Evolutionary conservation across 2,329 filamentous ascomycete genomes (phyloP).

Genomic region (Cladosporium velox): DNA sequence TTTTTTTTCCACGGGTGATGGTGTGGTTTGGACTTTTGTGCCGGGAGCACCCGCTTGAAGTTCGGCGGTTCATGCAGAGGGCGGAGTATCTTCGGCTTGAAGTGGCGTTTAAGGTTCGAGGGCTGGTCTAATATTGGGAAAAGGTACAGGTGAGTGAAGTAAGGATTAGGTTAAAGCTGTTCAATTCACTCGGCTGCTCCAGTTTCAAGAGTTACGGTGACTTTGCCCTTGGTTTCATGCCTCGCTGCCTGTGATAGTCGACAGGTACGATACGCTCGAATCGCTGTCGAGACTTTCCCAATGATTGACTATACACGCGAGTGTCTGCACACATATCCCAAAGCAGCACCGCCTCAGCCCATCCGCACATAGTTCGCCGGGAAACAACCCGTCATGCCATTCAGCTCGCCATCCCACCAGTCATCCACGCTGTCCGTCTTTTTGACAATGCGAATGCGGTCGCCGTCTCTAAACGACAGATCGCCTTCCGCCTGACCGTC

Average conservation of each 20-base stretch:
- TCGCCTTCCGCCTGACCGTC: slow-evolving; percentile 69
- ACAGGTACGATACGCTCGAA: neutral
- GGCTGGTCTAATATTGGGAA: neutral
- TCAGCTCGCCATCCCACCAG: slow-evolving; percentile 83
- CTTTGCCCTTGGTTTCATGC: neutral
- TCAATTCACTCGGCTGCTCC: neutral
- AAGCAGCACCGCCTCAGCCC: neutral
- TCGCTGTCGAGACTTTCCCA: neutral
- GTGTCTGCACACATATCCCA: neutral
- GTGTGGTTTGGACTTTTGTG: neutral
- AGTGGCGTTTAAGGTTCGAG: neutral
- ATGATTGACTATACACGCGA: neutral
- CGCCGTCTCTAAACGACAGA: slow-evolving; percentile 73
- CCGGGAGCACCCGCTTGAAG: neutral
- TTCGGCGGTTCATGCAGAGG: neutral
- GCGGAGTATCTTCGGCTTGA: neutral
- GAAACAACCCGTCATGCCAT: slow-evolving; percentile 69
- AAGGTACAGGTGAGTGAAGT: neutral
- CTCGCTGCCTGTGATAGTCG: neutral
- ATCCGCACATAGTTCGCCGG: slow-evolving; percentile 71
- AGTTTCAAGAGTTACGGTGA: neutral
- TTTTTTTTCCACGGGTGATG: neutral
- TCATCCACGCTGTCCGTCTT: slow-evolving; percentile 79
- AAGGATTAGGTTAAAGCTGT: neutral
- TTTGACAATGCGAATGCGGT: slow-evolving; percentile 74